Conservation (phyloP, 345 rosid species). For the Gossypium herbaceum region DNA sequence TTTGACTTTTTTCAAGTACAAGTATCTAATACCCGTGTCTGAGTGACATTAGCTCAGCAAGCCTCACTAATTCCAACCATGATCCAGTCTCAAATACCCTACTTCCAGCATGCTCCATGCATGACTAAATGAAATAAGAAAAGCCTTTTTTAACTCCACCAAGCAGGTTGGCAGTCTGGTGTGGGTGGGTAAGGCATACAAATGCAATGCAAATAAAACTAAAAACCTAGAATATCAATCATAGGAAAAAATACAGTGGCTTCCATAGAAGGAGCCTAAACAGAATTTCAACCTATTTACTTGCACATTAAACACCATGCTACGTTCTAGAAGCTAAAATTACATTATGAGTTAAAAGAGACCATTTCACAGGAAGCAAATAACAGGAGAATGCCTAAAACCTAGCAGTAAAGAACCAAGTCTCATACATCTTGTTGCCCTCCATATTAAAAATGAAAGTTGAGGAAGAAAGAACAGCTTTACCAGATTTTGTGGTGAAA, state of each 20-base stretch:
- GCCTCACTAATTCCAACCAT: background rate
- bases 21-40: background rate
- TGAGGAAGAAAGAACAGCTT: background rate
- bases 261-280: background rate
- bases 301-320: background rate
- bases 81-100: background rate
- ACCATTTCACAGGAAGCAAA: background rate
- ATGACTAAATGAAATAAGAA: background rate
- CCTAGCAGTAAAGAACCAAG: background rate
- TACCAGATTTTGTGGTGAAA: conserved; percentile 66
- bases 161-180: background rate
- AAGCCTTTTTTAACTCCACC: background rate
- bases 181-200: background rate
- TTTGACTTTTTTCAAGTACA: no score
- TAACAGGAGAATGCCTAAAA: background rate
- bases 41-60: background rate
- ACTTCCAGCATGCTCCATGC: background rate
- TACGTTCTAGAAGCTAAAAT: background rate
- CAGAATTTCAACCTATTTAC: background rate
- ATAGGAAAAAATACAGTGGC: background rate
- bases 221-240: background rate
- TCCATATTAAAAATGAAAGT: background rate
- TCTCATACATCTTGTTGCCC: background rate
- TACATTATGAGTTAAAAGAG: background rate
- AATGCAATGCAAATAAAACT: background rate